Percentiles rank a stretch among this genome's conserved stretches.
These are phyloP conservation scores for Fusarium nurragi DNA, from an alignment of 2,329 filamentous ascomycete species.

Conservation along the genomic window DNA sequence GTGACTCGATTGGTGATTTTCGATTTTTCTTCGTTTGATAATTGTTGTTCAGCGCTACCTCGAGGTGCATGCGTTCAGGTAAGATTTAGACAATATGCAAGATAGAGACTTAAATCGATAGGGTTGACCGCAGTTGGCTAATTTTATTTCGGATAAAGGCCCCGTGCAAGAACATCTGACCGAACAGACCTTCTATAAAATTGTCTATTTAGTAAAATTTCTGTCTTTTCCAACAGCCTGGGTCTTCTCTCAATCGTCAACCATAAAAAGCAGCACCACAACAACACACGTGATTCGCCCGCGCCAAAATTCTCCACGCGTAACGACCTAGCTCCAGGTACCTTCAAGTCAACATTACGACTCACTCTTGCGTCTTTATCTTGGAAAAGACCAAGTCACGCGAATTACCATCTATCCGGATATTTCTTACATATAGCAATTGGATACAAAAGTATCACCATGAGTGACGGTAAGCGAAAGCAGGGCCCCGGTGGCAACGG, in stretches of 20 bases:
- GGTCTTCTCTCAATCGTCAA: background rate
- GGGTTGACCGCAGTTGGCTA: background rate
- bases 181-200: background rate
- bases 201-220: background rate
- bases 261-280: background rate
- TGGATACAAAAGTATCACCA: constrained; percentile 16
- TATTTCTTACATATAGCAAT: background rate
- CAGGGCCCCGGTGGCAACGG: constrained; percentile 44
- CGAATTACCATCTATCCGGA: background rate
- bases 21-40: background rate
- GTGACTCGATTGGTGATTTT: background rate
- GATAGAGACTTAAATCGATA: background rate
- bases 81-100: background rate
- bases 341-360: constrained; percentile 11
- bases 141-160: background rate
- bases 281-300: constrained; percentile 31
- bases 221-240: background rate
- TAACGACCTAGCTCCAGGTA: background rate
- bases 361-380: background rate
- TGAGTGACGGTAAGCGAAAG: constrained; percentile 53
- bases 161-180: background rate
- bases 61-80: background rate
- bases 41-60: background rate
- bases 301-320: constrained; percentile 36
- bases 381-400: background rate